phyloP scores from a whole-genome alignment of 2,329 filamentous ascomycete genomes.

The Aspergillus pseudoterreus region DNA sequence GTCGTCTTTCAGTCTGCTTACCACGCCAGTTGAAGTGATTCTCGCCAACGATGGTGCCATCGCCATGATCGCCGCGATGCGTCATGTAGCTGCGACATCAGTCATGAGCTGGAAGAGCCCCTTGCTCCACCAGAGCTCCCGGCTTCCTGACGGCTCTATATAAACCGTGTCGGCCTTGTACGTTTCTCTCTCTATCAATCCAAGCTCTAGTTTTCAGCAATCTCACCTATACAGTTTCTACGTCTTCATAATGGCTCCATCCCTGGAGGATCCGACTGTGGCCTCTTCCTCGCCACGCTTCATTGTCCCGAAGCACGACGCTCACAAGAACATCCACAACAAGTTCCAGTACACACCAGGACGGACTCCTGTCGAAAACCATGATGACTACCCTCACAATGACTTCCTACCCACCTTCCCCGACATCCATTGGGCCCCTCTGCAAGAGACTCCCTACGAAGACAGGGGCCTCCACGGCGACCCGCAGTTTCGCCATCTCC shows the following conservation, averaged over 20 bases:
- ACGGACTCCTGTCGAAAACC: slow-evolving; percentile 41
- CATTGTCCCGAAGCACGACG: slow-evolving; percentile 17
- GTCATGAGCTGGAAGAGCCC: slow-evolving; percentile 1
- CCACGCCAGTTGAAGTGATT: slow-evolving; percentile 22
- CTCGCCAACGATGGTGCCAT: slow-evolving; percentile 29
- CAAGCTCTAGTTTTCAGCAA: neutral
- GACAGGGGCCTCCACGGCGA: slow-evolving; percentile 56
- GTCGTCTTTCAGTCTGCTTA: neutral
- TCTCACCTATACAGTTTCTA: neutral
- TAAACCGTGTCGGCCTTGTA: neutral
- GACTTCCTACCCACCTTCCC: slow-evolving; percentile 53
- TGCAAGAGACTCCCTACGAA: slow-evolving; percentile 48
- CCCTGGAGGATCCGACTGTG: slow-evolving; percentile 23
- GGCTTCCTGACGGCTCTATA: slow-evolving; percentile 2
- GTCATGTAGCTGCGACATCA: slow-evolving; percentile 6
- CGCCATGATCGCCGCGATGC: slow-evolving; percentile 15
- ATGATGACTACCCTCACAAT: slow-evolving; percentile 51
- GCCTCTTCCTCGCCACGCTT: slow-evolving; percentile 10
- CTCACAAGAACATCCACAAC: slow-evolving; percentile 25
- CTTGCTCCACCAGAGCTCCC: neutral
- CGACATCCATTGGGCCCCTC: slow-evolving; percentile 49
- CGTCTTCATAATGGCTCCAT: slow-evolving; percentile 26
- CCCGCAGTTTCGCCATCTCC: slow-evolving; percentile 51
- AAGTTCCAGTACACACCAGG: slow-evolving; percentile 48
- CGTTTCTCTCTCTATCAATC: neutral